Conservation (phyloP, 2,329 filamentous ascomycete species). For the Didymella arachidicola region DNA sequence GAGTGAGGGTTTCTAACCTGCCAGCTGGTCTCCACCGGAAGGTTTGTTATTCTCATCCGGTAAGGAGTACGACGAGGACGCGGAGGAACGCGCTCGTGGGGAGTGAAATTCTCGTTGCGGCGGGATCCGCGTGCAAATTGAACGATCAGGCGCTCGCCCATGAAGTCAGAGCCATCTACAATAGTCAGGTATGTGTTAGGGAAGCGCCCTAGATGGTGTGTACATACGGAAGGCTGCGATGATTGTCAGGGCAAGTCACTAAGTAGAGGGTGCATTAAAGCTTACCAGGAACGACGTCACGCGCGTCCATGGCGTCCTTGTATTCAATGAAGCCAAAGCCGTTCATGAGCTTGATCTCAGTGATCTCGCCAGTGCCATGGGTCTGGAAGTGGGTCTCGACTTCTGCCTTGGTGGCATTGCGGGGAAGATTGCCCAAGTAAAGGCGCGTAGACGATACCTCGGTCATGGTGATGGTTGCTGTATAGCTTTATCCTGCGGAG, state of each 20-base stretch:
- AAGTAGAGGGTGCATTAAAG: slow-evolving; percentile 21
- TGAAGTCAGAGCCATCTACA: slow-evolving; percentile 94
- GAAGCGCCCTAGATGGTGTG: slow-evolving; percentile 26
- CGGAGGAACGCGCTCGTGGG: slow-evolving; percentile 71
- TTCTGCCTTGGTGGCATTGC: slow-evolving; percentile 95
- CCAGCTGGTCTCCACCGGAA: slow-evolving; percentile 99
- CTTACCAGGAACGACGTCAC: slow-evolving; percentile 97
- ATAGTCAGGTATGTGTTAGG: slow-evolving; percentile 26
- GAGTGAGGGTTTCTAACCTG: slow-evolving; percentile 84
- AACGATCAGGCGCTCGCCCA: slow-evolving; percentile 96
- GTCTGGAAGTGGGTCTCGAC: slow-evolving; percentile 94
- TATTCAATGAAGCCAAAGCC: slow-evolving; percentile 99
- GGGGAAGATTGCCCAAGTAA: slow-evolving; percentile 96
- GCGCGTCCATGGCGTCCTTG: slow-evolving; percentile 96
- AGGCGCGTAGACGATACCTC: slow-evolving; percentile 95
- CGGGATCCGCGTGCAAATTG: slow-evolving; percentile 94
- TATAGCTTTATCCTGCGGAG: slow-evolving; percentile 28
- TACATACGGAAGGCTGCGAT: slow-evolving; percentile 63
- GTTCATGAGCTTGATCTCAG: slow-evolving; percentile 99
- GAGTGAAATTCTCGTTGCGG: slow-evolving; percentile 69
- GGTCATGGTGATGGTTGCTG: slow-evolving; percentile 62
- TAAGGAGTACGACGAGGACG: slow-evolving; percentile 93
- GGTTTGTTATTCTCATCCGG: slow-evolving; percentile 96
- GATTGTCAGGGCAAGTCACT: slow-evolving; percentile 35
- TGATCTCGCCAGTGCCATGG: slow-evolving; percentile 96